A percentile compares a stretch with the other conserved stretches of the same genome.
phyloP scores from a whole-genome alignment of 1,139 yeast genomes.

The Yamadazyma pseudoaaseri region DNA sequence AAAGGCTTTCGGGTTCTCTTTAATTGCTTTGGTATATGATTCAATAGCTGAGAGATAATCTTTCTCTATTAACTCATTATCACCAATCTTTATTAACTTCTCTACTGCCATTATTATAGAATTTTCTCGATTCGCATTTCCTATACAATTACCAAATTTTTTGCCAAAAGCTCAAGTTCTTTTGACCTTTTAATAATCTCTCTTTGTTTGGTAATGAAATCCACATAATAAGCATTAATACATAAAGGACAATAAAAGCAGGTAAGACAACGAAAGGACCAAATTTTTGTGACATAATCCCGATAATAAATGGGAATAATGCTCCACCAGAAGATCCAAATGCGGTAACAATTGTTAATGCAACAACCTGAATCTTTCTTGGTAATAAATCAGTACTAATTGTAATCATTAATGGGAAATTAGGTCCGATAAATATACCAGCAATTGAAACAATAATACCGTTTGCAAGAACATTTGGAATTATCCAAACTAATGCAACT shows the following conservation, averaged over 20 bases:
- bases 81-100: constrained; percentile 36
- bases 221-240: constrained; percentile 43
- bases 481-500: constrained; percentile 46
- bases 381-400: constrained; percentile 48
- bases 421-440: constrained; percentile 55
- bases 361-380: constrained; percentile 51
- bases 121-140: constrained; percentile 1
- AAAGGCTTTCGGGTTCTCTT: constrained; percentile 47
- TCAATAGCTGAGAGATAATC: constrained; percentile 40
- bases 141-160: constrained; percentile 18
- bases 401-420: constrained; percentile 54
- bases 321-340: constrained; percentile 66
- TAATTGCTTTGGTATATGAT: constrained; percentile 29
- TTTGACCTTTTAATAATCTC: constrained; percentile 13
- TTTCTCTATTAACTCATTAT: constrained; percentile 23
- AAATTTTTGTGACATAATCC: constrained; percentile 47
- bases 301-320: constrained; percentile 54
- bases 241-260: constrained; percentile 40
- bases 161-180: constrained; percentile 17
- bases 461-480: constrained; percentile 39
- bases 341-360: constrained; percentile 55
- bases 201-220: constrained; percentile 42
- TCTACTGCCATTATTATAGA: constrained; percentile 38
- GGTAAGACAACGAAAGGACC: constrained; percentile 62
- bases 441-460: constrained; percentile 47